Base-by-base conservation (phyloP, 208 protist genomes). In the Leptomonas pyrrhocoris region DNA sequence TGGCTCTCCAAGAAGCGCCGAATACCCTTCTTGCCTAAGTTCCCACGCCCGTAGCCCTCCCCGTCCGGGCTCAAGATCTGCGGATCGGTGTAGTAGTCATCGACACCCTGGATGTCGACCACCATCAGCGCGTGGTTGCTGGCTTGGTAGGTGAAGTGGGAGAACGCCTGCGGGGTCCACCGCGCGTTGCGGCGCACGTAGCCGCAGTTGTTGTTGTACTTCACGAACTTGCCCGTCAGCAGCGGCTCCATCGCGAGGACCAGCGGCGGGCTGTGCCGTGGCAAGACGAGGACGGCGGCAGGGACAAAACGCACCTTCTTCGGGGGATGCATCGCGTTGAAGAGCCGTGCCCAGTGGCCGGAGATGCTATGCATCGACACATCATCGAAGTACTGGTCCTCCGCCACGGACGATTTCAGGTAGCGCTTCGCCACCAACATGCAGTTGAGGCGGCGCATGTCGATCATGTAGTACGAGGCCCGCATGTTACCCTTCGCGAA, bases 121-220 rank as follows among this genome's bases (percentile, higher is more conserved):
- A 97, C 82, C 64, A 97, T 78, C 36, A 94, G 69, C 62, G 82
- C 57, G 43, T 83, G 74, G 0, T 80, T 21, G 58, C 91, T 95
- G 45, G 80, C 81, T 50, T 85, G 65, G 58, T 91, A 94, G n/a
- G 91, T 95, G 74, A 95, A 97, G 74, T 97, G 94, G 7, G 90
- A 94, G 72, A 97, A 96, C 40, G 94, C 89, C 80, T 96, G 90
- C 28, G 93, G 89, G 15, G 90, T 97, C 83, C 85, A 91, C 16
- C 89, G 83, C 23, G 81, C 77, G 50, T 90, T 80, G 18, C 79
- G 72, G 12, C 80, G 73, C 59, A 93, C 81, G 73, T 90, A 95
- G 64, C 91, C 93, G 69, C 69, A 81, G 84, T 97, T 97, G 77
- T 96, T 96, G 76, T 96, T 96, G 86, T 97, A 89, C 78, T 97